Base-by-base conservation (phyloP, 2,329 filamentous ascomycete genomes). In the Sarocladium kiliense region DNA sequence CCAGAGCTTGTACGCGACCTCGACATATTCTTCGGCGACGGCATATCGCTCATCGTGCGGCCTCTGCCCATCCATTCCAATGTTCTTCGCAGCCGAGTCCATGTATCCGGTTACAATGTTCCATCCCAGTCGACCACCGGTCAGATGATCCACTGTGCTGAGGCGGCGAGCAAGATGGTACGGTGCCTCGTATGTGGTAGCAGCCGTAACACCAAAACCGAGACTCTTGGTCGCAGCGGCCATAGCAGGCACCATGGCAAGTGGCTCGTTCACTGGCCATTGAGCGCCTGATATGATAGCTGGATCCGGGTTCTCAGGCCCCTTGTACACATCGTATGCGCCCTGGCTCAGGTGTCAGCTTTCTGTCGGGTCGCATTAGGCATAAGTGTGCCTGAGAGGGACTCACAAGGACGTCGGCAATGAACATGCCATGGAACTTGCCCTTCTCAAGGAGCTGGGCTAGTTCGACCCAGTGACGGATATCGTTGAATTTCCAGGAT, bases 181-280 rank as follows among this genome's bases (percentile, higher is more conserved):
- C 0, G 86, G 85, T 63, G 84, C 79, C 64, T 88, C 85, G 58
- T 88, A 89, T 0, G 83, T 87, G 0, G 85, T 87, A 1, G 81
- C 80, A 0, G 85, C 78, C 0, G 86, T 88, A 1, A 88, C 81
- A 1, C 85, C 85, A 58, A 89, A 88, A 0, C 79, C 82, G n/a
- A 89, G 77, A 56, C 75, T 86, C 59, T 81, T 78, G 0, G 86
- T 88, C 0, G 75, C 85, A 1, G 85, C 84, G 1, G 85, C 85
- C 84, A 88, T 86, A 2, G 85, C 84, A 2, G 84, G 76, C 0
- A 88, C 74, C 2, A 84, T 76, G 6, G 65, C 59, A 1, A 88
- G 63, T 0, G 85, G 85, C 64, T 89, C 85, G 57, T 86, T 87
- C n/a, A 88, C 82, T 0, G 86, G 86, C 78, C 83, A 88, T 66